phyloP scores from a whole-genome alignment of 768 basidiomycete species.

The Tremella mesenterica region DNA sequence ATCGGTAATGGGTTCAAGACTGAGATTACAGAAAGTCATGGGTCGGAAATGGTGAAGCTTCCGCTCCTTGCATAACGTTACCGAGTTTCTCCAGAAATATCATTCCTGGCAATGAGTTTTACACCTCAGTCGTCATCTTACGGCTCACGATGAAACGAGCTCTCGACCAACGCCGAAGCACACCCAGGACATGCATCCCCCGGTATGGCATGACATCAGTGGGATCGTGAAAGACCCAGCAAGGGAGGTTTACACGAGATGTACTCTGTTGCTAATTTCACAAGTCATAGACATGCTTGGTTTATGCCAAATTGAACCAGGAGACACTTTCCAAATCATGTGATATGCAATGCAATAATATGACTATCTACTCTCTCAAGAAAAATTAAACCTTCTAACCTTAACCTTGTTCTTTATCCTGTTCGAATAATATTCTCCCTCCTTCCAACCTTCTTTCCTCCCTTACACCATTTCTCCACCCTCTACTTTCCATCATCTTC shows the following conservation, averaged over 20 bases:
- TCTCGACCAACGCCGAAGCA: too few species aligned
- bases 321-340: neutral
- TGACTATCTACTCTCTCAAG: neutral
- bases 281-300: neutral
- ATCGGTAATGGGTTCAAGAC: neutral
- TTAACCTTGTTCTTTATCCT: neutral
- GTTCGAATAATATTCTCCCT: too few species aligned
- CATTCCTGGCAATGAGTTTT: neutral
- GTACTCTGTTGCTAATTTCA: too few species aligned
- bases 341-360: neutral
- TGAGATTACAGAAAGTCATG: conserved; percentile 20
- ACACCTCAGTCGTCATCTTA: too few species aligned
- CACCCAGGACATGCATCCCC: too few species aligned
- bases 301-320: neutral
- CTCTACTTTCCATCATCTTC: conserved; percentile 49
- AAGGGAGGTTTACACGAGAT: too few species aligned
- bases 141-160: too few species aligned
- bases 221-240: too few species aligned
- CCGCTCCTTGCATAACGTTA: neutral
- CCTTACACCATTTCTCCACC: conserved; percentile 7
- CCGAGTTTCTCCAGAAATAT: neutral
- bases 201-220: too few species aligned
- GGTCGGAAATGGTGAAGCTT: conserved; percentile 23
- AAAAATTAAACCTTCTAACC: neutral
- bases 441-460: too few species aligned